Percentiles rank a stretch among this genome's conserved stretches.
Conservation (phyloP, 768 basidiomycete genomes). For the Naematelia encephala region DNA sequence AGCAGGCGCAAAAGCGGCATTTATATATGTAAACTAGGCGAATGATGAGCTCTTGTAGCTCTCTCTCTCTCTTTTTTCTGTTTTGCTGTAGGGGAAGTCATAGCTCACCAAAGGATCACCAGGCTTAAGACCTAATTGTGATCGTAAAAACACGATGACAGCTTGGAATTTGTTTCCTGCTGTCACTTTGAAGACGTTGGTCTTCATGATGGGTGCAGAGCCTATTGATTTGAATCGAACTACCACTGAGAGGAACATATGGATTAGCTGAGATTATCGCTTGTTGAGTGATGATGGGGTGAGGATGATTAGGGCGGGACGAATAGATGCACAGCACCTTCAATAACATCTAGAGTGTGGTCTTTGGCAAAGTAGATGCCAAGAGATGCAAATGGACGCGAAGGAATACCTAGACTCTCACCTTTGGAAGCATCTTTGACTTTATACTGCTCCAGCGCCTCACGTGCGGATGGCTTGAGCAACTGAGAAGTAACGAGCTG, state of each 20-base stretch:
- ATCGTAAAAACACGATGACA: slow-evolving; percentile 86
- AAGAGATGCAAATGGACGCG: neutral
- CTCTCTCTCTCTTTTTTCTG: too few relatives aligned
- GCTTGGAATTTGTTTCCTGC: slow-evolving; percentile 91
- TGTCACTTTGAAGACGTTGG: slow-evolving; percentile 97
- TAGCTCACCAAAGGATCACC: slow-evolving; percentile 75
- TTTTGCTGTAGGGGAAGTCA: too few relatives aligned
- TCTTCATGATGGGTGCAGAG: slow-evolving; percentile 97
- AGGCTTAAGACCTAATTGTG: slow-evolving; percentile 80
- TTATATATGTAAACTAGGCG: slow-evolving; percentile 58
- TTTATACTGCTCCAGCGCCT: slow-evolving; percentile 75
- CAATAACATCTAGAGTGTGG: neutral
- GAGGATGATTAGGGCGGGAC: too few relatives aligned
- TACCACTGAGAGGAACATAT: slow-evolving; percentile 64
- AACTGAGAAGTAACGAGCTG: slow-evolving; percentile 13
- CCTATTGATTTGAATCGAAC: slow-evolving; percentile 97
- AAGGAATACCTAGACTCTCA: slow-evolving; percentile 12
- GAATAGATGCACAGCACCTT: too few relatives aligned
- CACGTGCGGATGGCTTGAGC: slow-evolving; percentile 40
- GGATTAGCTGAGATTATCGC: neutral
- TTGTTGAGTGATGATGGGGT: slow-evolving; percentile 3
- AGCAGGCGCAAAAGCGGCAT: slow-evolving; percentile 75
- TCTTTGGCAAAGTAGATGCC: neutral
- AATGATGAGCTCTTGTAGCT: too few relatives aligned
- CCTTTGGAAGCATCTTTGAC: slow-evolving; percentile 49